A percentile compares a stretch with the other conserved stretches of the same genome.
Evolutionary conservation across 1,284 basidiomycete species (phyloP).

Genomic region (Ceratobasidium sp.): DNA sequence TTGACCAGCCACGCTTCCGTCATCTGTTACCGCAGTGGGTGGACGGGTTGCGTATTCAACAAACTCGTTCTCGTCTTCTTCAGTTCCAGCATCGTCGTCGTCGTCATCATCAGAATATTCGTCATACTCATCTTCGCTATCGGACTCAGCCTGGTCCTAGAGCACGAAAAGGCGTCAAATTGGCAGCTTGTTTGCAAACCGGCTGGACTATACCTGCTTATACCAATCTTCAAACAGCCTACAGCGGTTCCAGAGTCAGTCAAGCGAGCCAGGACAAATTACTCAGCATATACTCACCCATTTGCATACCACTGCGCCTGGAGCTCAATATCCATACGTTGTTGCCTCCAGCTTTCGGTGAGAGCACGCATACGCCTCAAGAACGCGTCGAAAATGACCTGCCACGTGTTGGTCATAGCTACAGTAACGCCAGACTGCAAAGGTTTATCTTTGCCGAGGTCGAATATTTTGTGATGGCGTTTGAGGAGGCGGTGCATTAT

Average conservation of each 20-base stretch:
- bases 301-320: constrained; percentile 27
- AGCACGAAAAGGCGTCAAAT: background rate
- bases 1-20: background rate
- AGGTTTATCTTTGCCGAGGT: constrained; percentile 14
- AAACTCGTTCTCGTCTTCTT: constrained; percentile 26
- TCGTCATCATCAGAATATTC: constrained; percentile 8
- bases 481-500: constrained; percentile 20
- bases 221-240: constrained; percentile 24
- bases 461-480: constrained; percentile 11
- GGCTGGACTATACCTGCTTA: background rate
- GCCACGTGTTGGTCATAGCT: constrained; percentile 16
- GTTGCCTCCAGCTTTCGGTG: constrained; percentile 18
- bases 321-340: constrained; percentile 9
- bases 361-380: constrained; percentile 18
- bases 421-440: background rate
- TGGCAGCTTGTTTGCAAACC: background rate
- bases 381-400: constrained; percentile 26
- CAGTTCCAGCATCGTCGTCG: constrained; percentile 12
- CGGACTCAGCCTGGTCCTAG: background rate
- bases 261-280: too few species aligned
- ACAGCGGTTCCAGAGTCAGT: background rate
- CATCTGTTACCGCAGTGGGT: background rate
- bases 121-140: constrained; percentile 17
- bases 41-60: constrained; percentile 39
- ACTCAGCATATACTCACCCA: constrained; percentile 11